A percentile compares a stretch with the other conserved stretches of the same genome.
phyloP scores from a whole-genome alignment of 371 early-diverging fungal genomes.

The Phascolomyces articulosus region DNA sequence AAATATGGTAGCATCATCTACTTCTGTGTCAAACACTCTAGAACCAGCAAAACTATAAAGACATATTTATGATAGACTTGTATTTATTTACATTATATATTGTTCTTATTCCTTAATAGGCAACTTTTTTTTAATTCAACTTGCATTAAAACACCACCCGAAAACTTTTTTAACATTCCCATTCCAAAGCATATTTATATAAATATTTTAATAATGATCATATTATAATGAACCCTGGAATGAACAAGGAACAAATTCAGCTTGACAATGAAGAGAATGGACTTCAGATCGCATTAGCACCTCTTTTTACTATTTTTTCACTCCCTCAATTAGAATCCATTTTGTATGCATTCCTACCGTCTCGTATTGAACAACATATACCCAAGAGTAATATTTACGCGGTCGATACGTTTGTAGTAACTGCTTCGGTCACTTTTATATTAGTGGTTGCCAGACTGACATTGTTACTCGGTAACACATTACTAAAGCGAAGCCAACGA shows the following conservation, averaged over 20 bases:
- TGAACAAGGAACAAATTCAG: slow-evolving; percentile 15
- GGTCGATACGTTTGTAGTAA: slow-evolving; percentile 37
- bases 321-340: slow-evolving; percentile 32
- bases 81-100: neutral
- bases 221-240: neutral
- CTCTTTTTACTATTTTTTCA: slow-evolving; percentile 24
- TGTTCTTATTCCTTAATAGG: neutral
- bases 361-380: slow-evolving; percentile 22
- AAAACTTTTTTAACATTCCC: neutral
- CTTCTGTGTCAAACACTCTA: neutral
- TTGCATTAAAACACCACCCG: neutral
- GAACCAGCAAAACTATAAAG: slow-evolving; percentile 14
- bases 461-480: neutral
- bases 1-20: neutral
- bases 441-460: slow-evolving; percentile 25
- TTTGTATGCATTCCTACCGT: slow-evolving; percentile 35
- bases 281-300: slow-evolving; percentile 18
- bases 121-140: slow-evolving; percentile 1
- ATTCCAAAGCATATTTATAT: neutral
- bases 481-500: neutral
- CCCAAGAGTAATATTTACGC: slow-evolving; percentile 35
- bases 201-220: neutral
- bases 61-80: neutral
- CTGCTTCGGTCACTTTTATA: slow-evolving; percentile 29
- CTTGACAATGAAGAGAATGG: slow-evolving; percentile 8